Evolutionary conservation across 768 basidiomycete genomes (phyloP).

Genomic region (Mrakia gelida): DNA sequence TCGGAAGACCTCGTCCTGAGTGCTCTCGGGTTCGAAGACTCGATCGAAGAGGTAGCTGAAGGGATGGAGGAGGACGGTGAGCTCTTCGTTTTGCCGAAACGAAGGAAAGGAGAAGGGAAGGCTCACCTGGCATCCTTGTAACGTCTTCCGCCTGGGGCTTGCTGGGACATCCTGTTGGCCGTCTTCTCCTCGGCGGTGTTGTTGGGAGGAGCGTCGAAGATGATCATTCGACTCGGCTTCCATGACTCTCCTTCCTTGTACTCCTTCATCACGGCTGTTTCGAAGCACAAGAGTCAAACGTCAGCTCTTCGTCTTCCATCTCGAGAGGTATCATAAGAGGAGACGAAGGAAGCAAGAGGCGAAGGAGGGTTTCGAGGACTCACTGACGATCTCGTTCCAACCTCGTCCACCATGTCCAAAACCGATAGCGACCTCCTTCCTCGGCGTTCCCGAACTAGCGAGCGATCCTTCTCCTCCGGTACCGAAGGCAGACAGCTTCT

Average conservation of each 20-base stretch:
- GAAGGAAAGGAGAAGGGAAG: not conserved
- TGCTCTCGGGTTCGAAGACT: constrained; percentile 75
- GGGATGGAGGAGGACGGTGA: not conserved
- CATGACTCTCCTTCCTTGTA: not conserved
- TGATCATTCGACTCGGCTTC: constrained; percentile 65
- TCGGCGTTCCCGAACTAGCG: not conserved
- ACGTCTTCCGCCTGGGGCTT: constrained; percentile 65
- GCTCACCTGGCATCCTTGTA: constrained; percentile 80
- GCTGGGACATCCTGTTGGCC: constrained; percentile 82
- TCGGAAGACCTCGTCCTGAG: constrained; percentile 82
- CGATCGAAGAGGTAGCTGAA: constrained; percentile 83
- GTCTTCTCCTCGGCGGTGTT: constrained; percentile 60
- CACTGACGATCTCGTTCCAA: constrained; percentile 26
- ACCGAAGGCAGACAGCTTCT: not conserved
- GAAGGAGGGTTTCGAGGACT: not conserved
- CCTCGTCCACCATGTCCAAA: constrained; percentile 28
- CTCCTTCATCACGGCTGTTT: not conserved
- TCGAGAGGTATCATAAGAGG: too few species aligned
- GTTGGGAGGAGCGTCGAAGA: constrained; percentile 92
- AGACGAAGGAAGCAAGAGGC: too few species aligned
- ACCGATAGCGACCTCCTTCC: constrained; percentile 29
- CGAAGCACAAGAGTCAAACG: too few species aligned
- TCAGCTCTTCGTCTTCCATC: too few species aligned
- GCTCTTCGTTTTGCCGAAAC: not conserved
- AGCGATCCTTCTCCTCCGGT: constrained; percentile 1